Evolutionary conservation across 306 rosid species (phyloP), one percentile per base, ranked within the genome.

Genomic region (Cicer yamashitae): DNA sequence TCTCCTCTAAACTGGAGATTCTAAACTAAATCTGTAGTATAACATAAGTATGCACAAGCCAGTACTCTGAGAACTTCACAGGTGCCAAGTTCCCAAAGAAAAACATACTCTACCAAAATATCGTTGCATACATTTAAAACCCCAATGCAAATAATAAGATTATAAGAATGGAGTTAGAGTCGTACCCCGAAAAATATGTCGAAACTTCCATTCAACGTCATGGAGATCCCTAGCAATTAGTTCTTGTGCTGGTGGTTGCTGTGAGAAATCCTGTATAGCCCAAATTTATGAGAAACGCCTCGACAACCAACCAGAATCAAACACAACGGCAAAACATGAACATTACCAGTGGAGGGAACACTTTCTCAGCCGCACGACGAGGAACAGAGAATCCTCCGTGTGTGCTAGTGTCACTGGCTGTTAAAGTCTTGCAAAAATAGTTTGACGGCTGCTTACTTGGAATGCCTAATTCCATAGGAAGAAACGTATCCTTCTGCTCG

Each of bases 311-410:
- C 53, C 12, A 77, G 17, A 71, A 22, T 45, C 53, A 77, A 71
- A 51, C 45, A 76, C 67, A 40, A 77, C 52, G 61, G 70, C 17
- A 73, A 76, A 52, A 37, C 10, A 62, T 13, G 57, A 56, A 78
- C 58, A 37, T 14, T 89, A 90, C 98, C 91, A 93, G 79, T 0
- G 98, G 98, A 77, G 98, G 98, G 73, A 90, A 93, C 79, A 93
- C 96, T 90, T 90, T 93, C 85, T 93, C 98, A 4, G 98, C 98
- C 3, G 96, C 96, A 40, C 98, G 98, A 45, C 98, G 98, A 73
- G 98, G 98, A 84, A 93, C 98, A 58, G 98, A 93, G 86, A 93
- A 93, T 66, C 98, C 98, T 77, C 96, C 98, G 77, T 93, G 98
- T 8, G 98, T 93, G 81, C 98, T 93, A 39, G 98, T 93, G 81